phyloP scores from a whole-genome alignment of 805 yeast genomes.

The Ogataea populi-albae region DNA sequence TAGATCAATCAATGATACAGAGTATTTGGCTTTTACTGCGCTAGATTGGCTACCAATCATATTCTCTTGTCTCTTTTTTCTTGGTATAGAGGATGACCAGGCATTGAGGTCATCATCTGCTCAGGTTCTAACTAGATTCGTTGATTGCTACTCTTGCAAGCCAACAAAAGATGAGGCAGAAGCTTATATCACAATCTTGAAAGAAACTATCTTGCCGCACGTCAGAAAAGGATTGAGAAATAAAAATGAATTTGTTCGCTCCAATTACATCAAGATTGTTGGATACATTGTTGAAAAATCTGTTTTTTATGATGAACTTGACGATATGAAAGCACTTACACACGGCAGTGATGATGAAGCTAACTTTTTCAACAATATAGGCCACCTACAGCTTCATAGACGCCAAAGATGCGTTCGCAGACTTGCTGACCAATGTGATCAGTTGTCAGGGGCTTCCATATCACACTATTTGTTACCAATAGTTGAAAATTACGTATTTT shows the following conservation, averaged over 20 bases:
- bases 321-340: slow-evolving; percentile 63
- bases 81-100: slow-evolving; percentile 75
- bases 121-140: slow-evolving; percentile 56
- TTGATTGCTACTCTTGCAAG: slow-evolving; percentile 50
- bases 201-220: slow-evolving; percentile 58
- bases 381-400: slow-evolving; percentile 81
- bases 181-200: slow-evolving; percentile 41
- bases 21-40: slow-evolving; percentile 42
- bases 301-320: slow-evolving; percentile 44
- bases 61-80: slow-evolving; percentile 62
- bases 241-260: slow-evolving; percentile 57
- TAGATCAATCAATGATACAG: slow-evolving; percentile 56
- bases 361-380: slow-evolving; percentile 56
- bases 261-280: slow-evolving; percentile 67
- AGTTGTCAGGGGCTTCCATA: slow-evolving; percentile 54
- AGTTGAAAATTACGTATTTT: slow-evolving; percentile 72
- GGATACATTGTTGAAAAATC: slow-evolving; percentile 56
- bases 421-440: slow-evolving; percentile 45
- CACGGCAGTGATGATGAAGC: slow-evolving; percentile 76
- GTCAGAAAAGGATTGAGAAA: slow-evolving; percentile 65
- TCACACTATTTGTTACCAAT: slow-evolving; percentile 83
- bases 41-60: slow-evolving; percentile 79
- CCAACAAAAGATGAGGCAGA: slow-evolving; percentile 26
- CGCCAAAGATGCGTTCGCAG: slow-evolving; percentile 80
- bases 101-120: slow-evolving; percentile 78